phyloP scores from a whole-genome alignment of 2,329 filamentous ascomycete genomes.

The Epichloe sibirici region DNA sequence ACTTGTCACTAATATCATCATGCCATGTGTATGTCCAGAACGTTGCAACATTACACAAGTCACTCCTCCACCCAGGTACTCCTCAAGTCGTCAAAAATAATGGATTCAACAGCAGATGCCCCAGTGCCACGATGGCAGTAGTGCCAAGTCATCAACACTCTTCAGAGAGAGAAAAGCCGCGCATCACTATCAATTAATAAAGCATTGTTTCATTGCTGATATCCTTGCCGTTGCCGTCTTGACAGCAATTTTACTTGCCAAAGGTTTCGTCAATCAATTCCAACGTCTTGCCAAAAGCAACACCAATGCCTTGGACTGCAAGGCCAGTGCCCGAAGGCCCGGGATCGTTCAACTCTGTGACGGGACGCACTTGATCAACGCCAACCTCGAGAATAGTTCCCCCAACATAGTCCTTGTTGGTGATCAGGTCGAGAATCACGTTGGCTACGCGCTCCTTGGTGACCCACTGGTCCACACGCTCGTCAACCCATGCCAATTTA shows the following conservation, averaged over 20 bases:
- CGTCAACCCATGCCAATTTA: constrained; percentile 20
- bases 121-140: constrained; percentile 1
- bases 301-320: background rate
- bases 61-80: too few relatives aligned
- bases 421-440: constrained; percentile 22
- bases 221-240: too few relatives aligned
- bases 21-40: too few relatives aligned
- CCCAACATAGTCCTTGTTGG: constrained; percentile 17
- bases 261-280: constrained; percentile 1
- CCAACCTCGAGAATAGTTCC: constrained; percentile 8
- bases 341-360: constrained; percentile 5
- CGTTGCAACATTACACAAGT: too few relatives aligned
- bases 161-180: too few relatives aligned
- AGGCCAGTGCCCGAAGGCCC: constrained; percentile 3
- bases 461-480: constrained; percentile 19
- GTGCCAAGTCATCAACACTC: too few relatives aligned
- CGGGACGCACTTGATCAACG: constrained; percentile 2
- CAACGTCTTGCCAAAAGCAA: background rate
- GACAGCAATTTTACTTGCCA: background rate
- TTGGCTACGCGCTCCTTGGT: constrained; percentile 23
- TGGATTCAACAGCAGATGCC: constrained; percentile 6
- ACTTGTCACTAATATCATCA: too few relatives aligned
- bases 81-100: too few relatives aligned
- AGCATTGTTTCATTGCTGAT: too few relatives aligned
- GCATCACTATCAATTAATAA: too few relatives aligned